Evolutionary conservation across 2,329 filamentous ascomycete genomes (phyloP), one percentile per base, ranked within the genome.

Genomic region (Neocucurbitaria cava): DNA sequence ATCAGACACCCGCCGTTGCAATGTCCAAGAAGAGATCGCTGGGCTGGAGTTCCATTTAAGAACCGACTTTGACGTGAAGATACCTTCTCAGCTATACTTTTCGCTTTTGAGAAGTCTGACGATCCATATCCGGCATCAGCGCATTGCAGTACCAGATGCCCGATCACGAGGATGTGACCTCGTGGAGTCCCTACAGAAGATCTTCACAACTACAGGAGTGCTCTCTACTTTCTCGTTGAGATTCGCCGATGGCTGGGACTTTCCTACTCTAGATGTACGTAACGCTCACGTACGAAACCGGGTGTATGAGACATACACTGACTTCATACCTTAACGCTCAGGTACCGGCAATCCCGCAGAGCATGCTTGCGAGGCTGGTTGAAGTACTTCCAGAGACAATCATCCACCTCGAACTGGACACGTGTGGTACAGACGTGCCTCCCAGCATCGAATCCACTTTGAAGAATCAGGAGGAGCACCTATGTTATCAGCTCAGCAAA

Each of bases 221-320:
- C 33, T 62, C 21, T 30, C 54, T 10, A 60, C 49, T 7, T 62
- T 60, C 20, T 62, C 56, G 13, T 21, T 62, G 17, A 57, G 38
- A 20, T 57, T 60, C 40, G 36, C 51, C 1, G 53, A 59, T 31
- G 59, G 59, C 7, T 62, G 59, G 59, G 56, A 59, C 50, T 62
- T 55, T 33, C 56, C 56, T 20, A 28, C 20, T 20, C 24, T 55
- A 13, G 53, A 62, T 33, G 53, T 62, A n/a, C n/a, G n/a, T n/a
- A n/a, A n/a, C n/a, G n/a, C n/a, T n/a, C n/a, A n/a, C n/a, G n/a
- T n/a, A n/a, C n/a, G n/a, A n/a, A n/a, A n/a, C n/a, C n/a, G n/a
- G n/a, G n/a, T n/a, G n/a, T n/a, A n/a, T n/a, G n/a, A n/a, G n/a
- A n/a, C n/a, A n/a, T n/a, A n/a, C n/a, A n/a, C n/a, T n/a, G n/a